Evolutionary conservation across 495 filamentous ascomycete species (phyloP), one percentile per base, ranked within the genome.

Genomic region (Penicillium coffeae): DNA sequence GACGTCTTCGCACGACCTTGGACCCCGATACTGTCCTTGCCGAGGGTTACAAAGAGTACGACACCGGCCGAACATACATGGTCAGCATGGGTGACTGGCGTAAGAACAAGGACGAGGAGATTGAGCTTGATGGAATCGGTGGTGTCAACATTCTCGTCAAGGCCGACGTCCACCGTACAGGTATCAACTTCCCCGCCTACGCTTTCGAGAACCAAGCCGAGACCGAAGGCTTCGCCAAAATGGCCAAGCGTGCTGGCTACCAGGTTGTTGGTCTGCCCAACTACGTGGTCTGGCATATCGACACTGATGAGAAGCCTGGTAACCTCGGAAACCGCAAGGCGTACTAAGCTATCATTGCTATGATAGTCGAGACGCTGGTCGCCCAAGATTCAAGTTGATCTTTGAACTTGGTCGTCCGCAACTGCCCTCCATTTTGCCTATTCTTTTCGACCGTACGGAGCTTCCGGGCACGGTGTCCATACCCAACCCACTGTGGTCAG

Each of bases 181-280:
- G 92, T 34, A 89, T 98, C 71, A 98, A 98, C 69, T 98, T 98
- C 72, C 93, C 93, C 14, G 82, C 86, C 64, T 98, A 98, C 63
- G 80, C 93, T 13, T 98, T 98, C 67, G 94, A 98, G 70, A 97
- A 98, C 69, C 93, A 98, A 72, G 93, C 93, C 52, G 93, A 98
- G 69, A 98, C 93, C 4, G 93, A 98, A 68, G 93, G 93, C 3
- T 98, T 98, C 60, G 93, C 93, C 37, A 92, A 89, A 65, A 98
- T 98, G 93, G 93, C 93, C 50, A 97, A 96, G 76, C 80, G 92
- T 53, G 93, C 93, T 30, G 92, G 92, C 36, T 97, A 96, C 69
- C 77, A 89, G 60, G 93, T 98, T 30, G 77, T 86, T 48, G 93
- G 93, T 27, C 76, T 98, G 42, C 94, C 93, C 47, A 98, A 98